These are phyloP conservation scores for Haberlea rhodopensis DNA, from an alignment of 257 asterid species.

Conservation along the genomic window DNA sequence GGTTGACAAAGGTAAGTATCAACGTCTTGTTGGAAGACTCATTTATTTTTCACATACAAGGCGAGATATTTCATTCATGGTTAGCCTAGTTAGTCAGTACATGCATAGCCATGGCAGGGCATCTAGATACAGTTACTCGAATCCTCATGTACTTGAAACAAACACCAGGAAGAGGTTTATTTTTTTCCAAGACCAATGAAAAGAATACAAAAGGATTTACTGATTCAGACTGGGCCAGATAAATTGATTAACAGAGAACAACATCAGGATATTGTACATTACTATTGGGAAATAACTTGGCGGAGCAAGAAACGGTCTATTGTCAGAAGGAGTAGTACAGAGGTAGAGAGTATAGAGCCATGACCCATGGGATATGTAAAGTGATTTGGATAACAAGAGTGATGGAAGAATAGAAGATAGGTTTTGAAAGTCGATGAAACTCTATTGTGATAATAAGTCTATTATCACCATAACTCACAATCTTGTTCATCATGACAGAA, in stretches of 20 bases:
- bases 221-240: slow-evolving; percentile 4
- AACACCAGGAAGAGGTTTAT: not conserved
- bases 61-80: not conserved
- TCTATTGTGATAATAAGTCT: too few relatives aligned
- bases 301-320: not conserved
- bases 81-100: not conserved
- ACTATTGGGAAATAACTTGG: not conserved
- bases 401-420: not conserved
- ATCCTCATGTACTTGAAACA: not conserved
- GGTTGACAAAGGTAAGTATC: too few relatives aligned
- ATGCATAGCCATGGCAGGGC: not conserved
- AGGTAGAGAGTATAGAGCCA: too few relatives aligned
- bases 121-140: not conserved
- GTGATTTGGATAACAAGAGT: not conserved
- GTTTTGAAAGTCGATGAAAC: too few relatives aligned
- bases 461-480: too few relatives aligned
- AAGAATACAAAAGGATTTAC: too few relatives aligned
- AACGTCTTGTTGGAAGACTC: too few relatives aligned
- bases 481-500: too few relatives aligned
- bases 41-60: too few relatives aligned
- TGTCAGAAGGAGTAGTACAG: not conserved
- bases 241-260: not conserved
- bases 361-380: too few relatives aligned
- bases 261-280: too few relatives aligned
- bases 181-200: too few relatives aligned